These are phyloP conservation scores for Carex scoparia DNA, from an alignment of 176 grass and related monocot genomes.

Conservation along the genomic window DNA sequence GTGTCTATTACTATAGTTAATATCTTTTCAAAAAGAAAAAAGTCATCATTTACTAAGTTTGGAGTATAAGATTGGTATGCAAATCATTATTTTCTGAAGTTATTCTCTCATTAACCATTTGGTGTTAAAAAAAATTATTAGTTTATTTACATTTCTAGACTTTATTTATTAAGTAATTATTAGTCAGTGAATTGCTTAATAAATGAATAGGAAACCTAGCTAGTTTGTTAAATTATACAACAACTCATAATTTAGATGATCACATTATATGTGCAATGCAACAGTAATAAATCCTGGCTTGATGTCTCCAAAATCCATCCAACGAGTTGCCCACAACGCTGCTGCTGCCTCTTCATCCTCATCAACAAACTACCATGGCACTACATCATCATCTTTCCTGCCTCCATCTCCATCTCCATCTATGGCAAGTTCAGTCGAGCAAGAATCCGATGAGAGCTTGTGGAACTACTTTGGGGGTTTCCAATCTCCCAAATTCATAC, in stretches of 20 bases:
- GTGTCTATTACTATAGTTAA: not conserved
- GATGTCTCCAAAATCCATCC: slow-evolving; percentile 83
- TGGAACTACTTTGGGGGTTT: slow-evolving; percentile 60
- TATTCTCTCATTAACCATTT: not conserved
- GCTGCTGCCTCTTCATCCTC: slow-evolving; percentile 31
- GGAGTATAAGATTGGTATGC: not conserved
- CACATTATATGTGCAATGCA: not conserved
- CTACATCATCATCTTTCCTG: not conserved
- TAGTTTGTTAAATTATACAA: not conserved
- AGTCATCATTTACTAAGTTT: not conserved
- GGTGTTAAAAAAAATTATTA: not conserved
- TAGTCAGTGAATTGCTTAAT: slow-evolving; percentile 5
- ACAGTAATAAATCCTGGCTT: not conserved
- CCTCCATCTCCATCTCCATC: not conserved
- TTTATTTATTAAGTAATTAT: not conserved
- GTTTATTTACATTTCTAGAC: not conserved
- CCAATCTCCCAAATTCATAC: slow-evolving; percentile 84
- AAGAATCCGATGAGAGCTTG: slow-evolving; percentile 16
- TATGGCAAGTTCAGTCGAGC: not conserved
- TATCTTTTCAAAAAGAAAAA: not conserved
- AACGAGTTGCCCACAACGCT: slow-evolving; percentile 48
- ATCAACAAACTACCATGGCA: not conserved
- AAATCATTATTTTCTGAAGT: too few species aligned
- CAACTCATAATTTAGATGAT: not conserved
- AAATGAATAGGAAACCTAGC: not conserved